Conservation (phyloP, 148 eudicot genomes). For the Amaranthus palmeri region DNA sequence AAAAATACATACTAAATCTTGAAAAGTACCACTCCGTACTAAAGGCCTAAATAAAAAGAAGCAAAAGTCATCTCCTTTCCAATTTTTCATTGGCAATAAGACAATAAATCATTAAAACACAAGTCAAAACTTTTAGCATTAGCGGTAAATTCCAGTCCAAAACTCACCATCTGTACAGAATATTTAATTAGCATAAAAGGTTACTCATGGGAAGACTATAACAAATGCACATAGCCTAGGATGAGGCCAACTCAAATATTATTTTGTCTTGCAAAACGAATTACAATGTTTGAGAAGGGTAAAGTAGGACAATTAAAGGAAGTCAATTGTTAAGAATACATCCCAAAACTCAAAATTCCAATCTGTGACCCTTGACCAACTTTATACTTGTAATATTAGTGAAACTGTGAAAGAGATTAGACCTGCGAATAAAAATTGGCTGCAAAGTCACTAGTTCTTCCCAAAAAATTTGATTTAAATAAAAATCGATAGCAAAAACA, state of each 20-base stretch:
- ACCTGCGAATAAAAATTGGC: too few relatives aligned
- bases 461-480: too few relatives aligned
- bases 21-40: constrained; percentile 2
- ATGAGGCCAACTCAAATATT: not conserved
- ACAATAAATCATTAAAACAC: not conserved
- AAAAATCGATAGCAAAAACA: too few relatives aligned
- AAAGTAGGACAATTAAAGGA: too few relatives aligned
- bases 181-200: not conserved
- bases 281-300: too few relatives aligned
- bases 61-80: not conserved
- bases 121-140: not conserved
- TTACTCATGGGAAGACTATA: not conserved
- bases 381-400: too few relatives aligned
- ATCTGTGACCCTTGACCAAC: too few relatives aligned
- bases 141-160: not conserved
- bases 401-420: too few relatives aligned
- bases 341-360: too few relatives aligned
- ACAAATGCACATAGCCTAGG: not conserved
- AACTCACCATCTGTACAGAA: not conserved
- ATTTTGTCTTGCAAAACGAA: too few relatives aligned
- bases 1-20: not conserved
- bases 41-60: not conserved
- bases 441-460: too few relatives aligned
- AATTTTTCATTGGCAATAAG: not conserved
- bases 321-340: too few relatives aligned